Evolutionary conservation across 169 alveolate species (phyloP).

Genomic region (Amoebophrya sp.): DNA sequence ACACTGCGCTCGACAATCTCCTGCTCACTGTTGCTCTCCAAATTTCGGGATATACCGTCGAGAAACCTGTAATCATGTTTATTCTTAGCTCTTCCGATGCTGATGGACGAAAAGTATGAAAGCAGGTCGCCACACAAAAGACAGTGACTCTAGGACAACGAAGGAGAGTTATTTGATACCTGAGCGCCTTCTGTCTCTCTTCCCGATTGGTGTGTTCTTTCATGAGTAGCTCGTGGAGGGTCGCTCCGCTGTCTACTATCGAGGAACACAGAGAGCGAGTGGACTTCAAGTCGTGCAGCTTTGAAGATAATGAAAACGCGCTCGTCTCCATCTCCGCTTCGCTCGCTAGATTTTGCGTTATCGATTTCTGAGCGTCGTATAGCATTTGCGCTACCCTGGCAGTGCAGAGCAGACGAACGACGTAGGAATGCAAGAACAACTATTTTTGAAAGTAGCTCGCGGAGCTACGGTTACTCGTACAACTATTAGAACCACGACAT

Average conservation of each 20-base stretch:
- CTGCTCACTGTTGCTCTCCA: conserved; percentile 60
- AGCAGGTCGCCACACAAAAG: no score
- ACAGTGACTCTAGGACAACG: no score
- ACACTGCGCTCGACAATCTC: conserved; percentile 62
- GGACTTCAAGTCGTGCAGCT: background rate
- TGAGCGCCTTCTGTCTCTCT: background rate
- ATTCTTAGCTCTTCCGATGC: no score
- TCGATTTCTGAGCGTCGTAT: background rate
- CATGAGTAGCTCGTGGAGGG: conserved; percentile 40
- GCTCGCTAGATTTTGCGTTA: background rate
- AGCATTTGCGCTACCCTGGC: background rate
- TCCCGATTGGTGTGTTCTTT: conserved; percentile 25
- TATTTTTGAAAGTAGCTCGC: no score
- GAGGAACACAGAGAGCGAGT: conserved; percentile 43
- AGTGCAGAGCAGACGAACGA: background rate
- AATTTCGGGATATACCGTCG: conserved; percentile 62
- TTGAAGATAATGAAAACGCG: background rate
- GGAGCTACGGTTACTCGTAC: no score
- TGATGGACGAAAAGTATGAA: no score
- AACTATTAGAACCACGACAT: no score
- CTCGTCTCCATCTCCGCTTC: background rate
- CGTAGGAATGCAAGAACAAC: background rate
- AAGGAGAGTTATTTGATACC: conserved; percentile 30
- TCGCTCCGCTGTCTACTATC: conserved; percentile 46
- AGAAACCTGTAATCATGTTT: conserved; percentile 65